Percentiles rank a stretch among this genome's conserved stretches.
Evolutionary conservation across 2,329 filamentous ascomycete species (phyloP).

Genomic region (Hymenoscyphus scutula): DNA sequence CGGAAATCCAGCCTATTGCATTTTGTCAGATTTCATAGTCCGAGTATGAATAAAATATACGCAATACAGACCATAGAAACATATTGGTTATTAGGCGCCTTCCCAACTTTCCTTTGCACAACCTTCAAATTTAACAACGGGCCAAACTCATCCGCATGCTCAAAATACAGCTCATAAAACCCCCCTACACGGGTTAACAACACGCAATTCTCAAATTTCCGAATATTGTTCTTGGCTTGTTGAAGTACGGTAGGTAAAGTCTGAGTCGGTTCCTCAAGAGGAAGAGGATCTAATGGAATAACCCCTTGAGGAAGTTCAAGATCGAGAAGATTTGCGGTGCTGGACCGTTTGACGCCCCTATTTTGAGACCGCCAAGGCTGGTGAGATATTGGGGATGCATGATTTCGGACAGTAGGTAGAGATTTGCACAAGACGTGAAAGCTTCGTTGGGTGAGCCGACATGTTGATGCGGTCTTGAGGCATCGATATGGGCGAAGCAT

Average conservation of each 20-base stretch:
- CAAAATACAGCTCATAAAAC: constrained; percentile 98
- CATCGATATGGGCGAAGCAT: constrained; percentile 18
- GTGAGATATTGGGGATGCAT: constrained; percentile 11
- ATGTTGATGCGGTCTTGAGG: constrained; percentile 2
- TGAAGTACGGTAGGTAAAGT: constrained; percentile 84
- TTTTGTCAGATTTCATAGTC: constrained; percentile 6
- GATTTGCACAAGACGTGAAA: constrained; percentile 7
- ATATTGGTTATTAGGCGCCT: constrained; percentile 69
- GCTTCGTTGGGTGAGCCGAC: background rate
- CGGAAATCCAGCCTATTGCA: constrained; percentile 76
- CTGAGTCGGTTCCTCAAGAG: constrained; percentile 44
- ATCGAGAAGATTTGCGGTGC: constrained; percentile 49
- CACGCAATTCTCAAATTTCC: constrained; percentile 86
- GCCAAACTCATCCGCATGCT: constrained; percentile 87
- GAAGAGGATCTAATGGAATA: constrained; percentile 39
- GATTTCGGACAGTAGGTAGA: constrained; percentile 8
- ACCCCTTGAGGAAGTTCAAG: constrained; percentile 55
- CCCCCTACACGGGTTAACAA: constrained; percentile 88
- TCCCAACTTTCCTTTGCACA: constrained; percentile 69
- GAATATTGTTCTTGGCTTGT: constrained; percentile 86
- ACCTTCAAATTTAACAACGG: constrained; percentile 86
- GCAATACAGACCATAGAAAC: constrained; percentile 72
- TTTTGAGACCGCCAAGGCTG: constrained; percentile 5
- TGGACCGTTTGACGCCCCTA: constrained; percentile 55
- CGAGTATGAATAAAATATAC: background rate